Evolutionary conservation across 306 rosid genomes (phyloP).

Genomic region (Lablab purpureus): DNA sequence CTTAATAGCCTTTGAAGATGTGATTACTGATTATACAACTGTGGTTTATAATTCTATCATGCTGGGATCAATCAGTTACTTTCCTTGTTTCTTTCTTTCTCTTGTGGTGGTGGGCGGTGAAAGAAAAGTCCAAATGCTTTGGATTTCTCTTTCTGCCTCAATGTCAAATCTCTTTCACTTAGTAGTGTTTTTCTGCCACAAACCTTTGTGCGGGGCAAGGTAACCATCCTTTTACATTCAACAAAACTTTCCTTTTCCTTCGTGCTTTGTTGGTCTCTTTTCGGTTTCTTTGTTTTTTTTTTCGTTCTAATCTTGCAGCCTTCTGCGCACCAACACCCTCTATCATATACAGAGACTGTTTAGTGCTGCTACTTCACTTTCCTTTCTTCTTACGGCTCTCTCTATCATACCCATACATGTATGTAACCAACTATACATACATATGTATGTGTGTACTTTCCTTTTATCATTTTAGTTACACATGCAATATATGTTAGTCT

Average conservation of each 20-base stretch:
- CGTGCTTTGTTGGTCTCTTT: constrained; percentile 66
- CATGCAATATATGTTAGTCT: not conserved
- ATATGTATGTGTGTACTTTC: constrained; percentile 52
- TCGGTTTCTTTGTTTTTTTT: constrained; percentile 51
- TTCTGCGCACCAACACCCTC: constrained; percentile 64
- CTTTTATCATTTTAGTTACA: not conserved
- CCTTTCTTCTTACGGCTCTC: constrained; percentile 87
- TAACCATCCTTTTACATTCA: constrained; percentile 53
- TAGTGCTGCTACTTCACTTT: constrained; percentile 65
- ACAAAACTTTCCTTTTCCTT: constrained; percentile 60
- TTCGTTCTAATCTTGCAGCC: constrained; percentile 29
- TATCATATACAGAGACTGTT: constrained; percentile 58
- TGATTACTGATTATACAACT: not conserved
- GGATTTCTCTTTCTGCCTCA: constrained; percentile 38
- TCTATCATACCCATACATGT: constrained; percentile 23
- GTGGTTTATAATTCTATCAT: constrained; percentile 22
- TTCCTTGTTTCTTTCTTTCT: constrained; percentile 1
- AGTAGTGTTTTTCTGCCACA: constrained; percentile 62
- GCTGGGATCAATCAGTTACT: constrained; percentile 16
- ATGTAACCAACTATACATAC: too few species aligned
- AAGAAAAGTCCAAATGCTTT: constrained; percentile 49
- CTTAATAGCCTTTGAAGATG: not conserved
- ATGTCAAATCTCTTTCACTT: constrained; percentile 60
- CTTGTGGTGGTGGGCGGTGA: constrained; percentile 49
- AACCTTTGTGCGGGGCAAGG: constrained; percentile 58